Conservation (phyloP, 2,329 filamentous ascomycete genomes). For the Periconia sp. region DNA sequence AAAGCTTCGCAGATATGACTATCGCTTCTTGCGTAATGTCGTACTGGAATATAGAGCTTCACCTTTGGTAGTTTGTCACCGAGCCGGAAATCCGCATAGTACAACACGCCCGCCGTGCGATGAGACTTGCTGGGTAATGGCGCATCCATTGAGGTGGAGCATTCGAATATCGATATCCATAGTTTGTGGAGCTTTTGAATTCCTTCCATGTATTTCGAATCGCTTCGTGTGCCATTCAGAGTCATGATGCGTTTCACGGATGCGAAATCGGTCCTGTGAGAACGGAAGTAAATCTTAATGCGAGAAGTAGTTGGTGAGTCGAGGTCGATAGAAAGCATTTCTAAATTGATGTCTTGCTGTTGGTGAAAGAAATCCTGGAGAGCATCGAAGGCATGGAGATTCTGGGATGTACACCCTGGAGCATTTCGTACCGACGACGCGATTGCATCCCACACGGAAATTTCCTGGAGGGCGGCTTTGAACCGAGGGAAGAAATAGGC, state of each 20-base stretch:
- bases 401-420: not conserved
- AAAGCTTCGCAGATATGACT: not conserved
- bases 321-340: slow-evolving; percentile 1
- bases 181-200: not conserved
- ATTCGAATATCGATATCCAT: not conserved
- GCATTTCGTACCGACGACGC: not conserved
- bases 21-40: not conserved
- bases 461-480: not conserved
- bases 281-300: slow-evolving; percentile 1
- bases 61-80: not conserved
- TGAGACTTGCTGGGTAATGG: not conserved
- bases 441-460: not conserved
- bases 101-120: not conserved
- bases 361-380: not conserved
- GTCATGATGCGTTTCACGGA: not conserved
- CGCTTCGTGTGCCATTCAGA: not conserved
- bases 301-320: not conserved
- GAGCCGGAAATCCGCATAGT: not conserved
- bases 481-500: not conserved
- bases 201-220: not conserved
- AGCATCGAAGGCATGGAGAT: not conserved
- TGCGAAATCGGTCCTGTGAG: not conserved
- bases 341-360: not conserved
- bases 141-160: not conserved
- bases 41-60: not conserved